Conservation (phyloP, 2,329 filamentous ascomycete species). For the Penicillium oxalicum region DNA sequence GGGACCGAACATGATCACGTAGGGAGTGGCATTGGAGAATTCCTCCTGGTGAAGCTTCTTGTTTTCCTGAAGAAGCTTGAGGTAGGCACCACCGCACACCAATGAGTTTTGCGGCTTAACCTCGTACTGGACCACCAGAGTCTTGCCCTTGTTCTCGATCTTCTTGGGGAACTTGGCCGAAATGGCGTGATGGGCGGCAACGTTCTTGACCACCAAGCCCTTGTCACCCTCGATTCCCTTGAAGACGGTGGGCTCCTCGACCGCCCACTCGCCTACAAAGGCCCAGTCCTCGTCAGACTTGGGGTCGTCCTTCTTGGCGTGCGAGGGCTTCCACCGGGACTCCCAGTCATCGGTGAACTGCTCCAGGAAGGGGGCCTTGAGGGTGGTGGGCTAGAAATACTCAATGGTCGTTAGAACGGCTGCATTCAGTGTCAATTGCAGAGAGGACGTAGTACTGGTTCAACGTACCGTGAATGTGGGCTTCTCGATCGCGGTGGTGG, state of each 20-base stretch:
- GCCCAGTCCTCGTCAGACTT: constrained; percentile 86
- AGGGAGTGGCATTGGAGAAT: constrained; percentile 95
- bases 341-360: constrained; percentile 99
- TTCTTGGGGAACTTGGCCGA: constrained; percentile 97
- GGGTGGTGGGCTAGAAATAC: constrained; percentile 62
- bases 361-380: constrained; percentile 94
- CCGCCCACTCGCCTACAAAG: constrained; percentile 92
- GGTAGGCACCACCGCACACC: constrained; percentile 95
- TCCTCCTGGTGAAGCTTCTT: constrained; percentile 94
- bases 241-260: constrained; percentile 85
- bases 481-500: constrained; percentile 57
- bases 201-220: constrained; percentile 96
- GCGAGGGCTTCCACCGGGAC: constrained; percentile 83
- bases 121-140: constrained; percentile 96
- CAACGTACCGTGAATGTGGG: constrained; percentile 81
- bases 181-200: constrained; percentile 96
- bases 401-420: not conserved
- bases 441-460: not conserved
- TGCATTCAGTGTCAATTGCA: not conserved
- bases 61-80: constrained; percentile 98
- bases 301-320: constrained; percentile 92
- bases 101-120: constrained; percentile 98
- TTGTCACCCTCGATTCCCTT: constrained; percentile 94
- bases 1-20: constrained; percentile 99
- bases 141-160: constrained; percentile 96